These are phyloP conservation scores for Farysia itapuensis DNA, from an alignment of 1,284 basidiomycete genomes.

Conservation along the genomic window DNA sequence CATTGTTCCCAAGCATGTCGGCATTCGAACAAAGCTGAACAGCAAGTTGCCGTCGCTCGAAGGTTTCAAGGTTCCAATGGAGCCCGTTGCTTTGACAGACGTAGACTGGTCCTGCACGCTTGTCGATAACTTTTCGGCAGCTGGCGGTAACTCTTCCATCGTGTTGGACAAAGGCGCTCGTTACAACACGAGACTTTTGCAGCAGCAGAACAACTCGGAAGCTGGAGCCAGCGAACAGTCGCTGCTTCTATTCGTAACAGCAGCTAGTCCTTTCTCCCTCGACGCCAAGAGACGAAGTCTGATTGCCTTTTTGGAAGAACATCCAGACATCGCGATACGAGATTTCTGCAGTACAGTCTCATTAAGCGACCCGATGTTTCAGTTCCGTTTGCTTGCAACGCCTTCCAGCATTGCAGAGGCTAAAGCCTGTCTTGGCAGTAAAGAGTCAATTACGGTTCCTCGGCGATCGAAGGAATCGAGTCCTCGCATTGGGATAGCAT, in stretches of 20 bases:
- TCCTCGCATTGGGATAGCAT: conserved; percentile 11
- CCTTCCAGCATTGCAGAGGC: conserved; percentile 11
- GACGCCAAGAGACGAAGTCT: conserved; percentile 24
- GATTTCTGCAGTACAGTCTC: conserved; percentile 35
- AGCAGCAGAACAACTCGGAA: conserved; percentile 2
- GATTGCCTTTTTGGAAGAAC: conserved; percentile 14
- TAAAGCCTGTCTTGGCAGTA: conserved; percentile 14
- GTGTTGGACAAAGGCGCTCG: conserved; percentile 21
- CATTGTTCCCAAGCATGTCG: conserved; percentile 27
- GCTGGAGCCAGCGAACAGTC: not conserved
- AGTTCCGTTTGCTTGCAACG: conserved; percentile 12
- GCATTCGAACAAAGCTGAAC: conserved; percentile 39
- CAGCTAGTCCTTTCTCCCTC: conserved; percentile 26
- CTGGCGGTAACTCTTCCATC: conserved; percentile 37
- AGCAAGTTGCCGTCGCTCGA: conserved; percentile 29
- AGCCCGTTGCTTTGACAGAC: conserved; percentile 10
- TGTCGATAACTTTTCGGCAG: conserved; percentile 42
- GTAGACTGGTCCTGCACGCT: conserved; percentile 11
- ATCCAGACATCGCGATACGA: conserved; percentile 5
- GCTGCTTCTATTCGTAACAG: conserved; percentile 19
- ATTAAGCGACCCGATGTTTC: conserved; percentile 24
- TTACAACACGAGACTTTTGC: conserved; percentile 7
- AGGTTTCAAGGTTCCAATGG: conserved; percentile 20
- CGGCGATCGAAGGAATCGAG: not conserved
- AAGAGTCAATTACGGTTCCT: conserved; percentile 18